Percentiles rank a stretch among this genome's conserved stretches.
Evolutionary conservation across 768 basidiomycete genomes (phyloP).

Genomic region (Boletales sp.): DNA sequence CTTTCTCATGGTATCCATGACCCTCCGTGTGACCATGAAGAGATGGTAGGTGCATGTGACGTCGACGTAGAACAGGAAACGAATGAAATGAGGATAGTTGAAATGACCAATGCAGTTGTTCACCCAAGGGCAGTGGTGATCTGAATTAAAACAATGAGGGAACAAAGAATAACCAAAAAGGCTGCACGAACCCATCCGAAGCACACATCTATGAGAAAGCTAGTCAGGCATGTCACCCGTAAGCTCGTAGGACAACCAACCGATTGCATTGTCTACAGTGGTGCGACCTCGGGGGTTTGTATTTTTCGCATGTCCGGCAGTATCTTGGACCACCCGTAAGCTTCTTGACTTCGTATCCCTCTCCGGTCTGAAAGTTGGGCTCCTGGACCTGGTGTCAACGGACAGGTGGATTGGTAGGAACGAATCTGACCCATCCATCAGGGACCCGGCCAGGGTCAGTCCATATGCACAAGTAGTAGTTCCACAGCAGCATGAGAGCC

Average conservation of each 20-base stretch:
- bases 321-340: constrained; percentile 78
- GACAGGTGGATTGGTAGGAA: background rate
- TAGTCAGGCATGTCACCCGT: constrained; percentile 1
- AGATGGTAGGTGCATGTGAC: constrained; percentile 86
- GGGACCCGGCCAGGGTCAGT: constrained; percentile 89
- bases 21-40: constrained; percentile 71
- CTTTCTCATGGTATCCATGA: constrained; percentile 42
- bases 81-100: constrained; percentile 86
- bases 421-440: constrained; percentile 58
- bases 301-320: constrained; percentile 81
- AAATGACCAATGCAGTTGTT: constrained; percentile 92
- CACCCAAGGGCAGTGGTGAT: constrained; percentile 92
- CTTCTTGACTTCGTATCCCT: constrained; percentile 89
- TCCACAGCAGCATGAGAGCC: constrained; percentile 78
- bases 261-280: constrained; percentile 88
- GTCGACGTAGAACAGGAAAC: constrained; percentile 92
- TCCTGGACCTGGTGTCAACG: constrained; percentile 34
- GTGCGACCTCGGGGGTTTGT: constrained; percentile 88
- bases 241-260: constrained; percentile 37
- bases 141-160: constrained; percentile 34
- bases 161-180: background rate
- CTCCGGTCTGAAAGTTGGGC: constrained; percentile 63
- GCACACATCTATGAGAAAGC: constrained; percentile 55
- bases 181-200: constrained; percentile 74
- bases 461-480: constrained; percentile 78